Evolutionary conservation across 805 yeast species (phyloP), one percentile per base, ranked within the genome.

Genomic region (Cyberlindnera americana): DNA sequence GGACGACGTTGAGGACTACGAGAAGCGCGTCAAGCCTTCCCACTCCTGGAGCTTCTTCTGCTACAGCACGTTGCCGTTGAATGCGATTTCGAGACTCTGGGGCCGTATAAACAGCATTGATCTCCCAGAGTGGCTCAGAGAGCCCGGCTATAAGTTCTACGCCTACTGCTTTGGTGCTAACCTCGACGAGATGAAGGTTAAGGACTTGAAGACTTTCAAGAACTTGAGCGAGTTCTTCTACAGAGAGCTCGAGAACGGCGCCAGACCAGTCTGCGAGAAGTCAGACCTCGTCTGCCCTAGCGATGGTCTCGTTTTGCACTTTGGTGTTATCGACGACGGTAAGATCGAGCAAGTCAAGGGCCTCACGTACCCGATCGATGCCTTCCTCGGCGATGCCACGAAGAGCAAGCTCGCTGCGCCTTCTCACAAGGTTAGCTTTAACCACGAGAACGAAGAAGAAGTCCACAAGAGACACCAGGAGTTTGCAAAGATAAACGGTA

Each of bases 321-420:
- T 87, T 43, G 99, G 99, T 18, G 69, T 77, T 22, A 77, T 86
- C 28, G 78, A 77, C 38, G 74, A 83, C 50, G 96, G 96, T 24
- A 86, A 84, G 50, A 88, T 93, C 44, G 98, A 93, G 61, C 98
- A 91, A 62, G 98, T 93, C 29, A 93, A 93, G 65, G 99, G 99
- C 7, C 77, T 93, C 78, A 87, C 95, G 2, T 93, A 93, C 61
- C 81, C 95, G 2, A 73, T 93, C 13, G 91, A 86, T 49, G 90
- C 95, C 9, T 75, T 93, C 39, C 70, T 93, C 33, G 99, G 99
- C 4, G 71, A 76, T 35, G 65, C 69, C 7, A 41, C 54, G 0
- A 41, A 46, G 15, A 44, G 52, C 4, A 65, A 65, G 40, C 57
- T 77, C 41, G 83, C 81, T 11, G 82, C 81, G 1, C 83, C 83